A percentile compares a stretch with the other conserved stretches of the same genome.
These are phyloP conservation scores for Ceratobasidium sp. DNA, from an alignment of 1,284 basidiomycete genomes.

Conservation along the genomic window DNA sequence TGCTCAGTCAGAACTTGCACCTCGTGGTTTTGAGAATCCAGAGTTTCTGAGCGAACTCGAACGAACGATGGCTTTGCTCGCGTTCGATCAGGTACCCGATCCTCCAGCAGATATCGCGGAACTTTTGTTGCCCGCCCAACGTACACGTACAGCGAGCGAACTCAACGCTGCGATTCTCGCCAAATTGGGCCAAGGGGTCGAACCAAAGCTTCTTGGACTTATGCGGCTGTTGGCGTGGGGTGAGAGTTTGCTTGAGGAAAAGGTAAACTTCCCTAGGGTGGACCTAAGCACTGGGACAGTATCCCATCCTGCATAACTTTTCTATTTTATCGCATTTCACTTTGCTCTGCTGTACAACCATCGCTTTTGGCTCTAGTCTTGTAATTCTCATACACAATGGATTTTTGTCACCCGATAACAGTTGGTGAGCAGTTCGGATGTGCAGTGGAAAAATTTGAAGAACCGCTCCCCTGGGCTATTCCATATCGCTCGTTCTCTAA, in stretches of 20 bases:
- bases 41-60: conserved; percentile 93
- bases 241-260: conserved; percentile 78
- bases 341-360: neutral
- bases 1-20: conserved; percentile 92
- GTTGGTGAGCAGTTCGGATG: too few relatives aligned
- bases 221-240: conserved; percentile 89
- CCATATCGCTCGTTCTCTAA: neutral
- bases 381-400: conserved; percentile 11
- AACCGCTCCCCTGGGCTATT: neutral
- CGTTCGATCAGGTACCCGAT: conserved; percentile 75
- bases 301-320: conserved; percentile 7
- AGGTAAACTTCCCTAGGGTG: conserved; percentile 73
- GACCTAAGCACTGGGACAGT: conserved; percentile 40
- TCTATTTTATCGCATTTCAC: neutral
- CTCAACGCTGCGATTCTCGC: conserved; percentile 95
- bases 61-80: conserved; percentile 92
- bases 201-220: conserved; percentile 88
- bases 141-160: conserved; percentile 91
- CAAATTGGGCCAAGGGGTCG: conserved; percentile 87
- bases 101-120: conserved; percentile 74
- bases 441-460: neutral
- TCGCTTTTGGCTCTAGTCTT: neutral
- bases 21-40: conserved; percentile 92
- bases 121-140: conserved; percentile 83
- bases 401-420: neutral